Conservation (phyloP, 805 yeast species). For the Monosporozyma solicola region DNA sequence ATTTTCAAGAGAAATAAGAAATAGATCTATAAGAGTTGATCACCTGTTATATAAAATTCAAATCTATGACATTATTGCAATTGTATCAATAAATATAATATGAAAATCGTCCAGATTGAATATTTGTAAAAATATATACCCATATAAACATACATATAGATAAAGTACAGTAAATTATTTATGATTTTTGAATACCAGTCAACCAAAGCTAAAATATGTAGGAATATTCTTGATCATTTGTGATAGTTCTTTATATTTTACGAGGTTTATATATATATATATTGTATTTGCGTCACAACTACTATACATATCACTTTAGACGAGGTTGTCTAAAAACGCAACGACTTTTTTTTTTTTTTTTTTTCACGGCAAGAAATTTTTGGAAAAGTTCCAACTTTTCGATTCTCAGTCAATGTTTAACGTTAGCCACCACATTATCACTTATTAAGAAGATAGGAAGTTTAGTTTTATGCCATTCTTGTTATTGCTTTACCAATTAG, state of each 20-base stretch:
- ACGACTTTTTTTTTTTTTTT: not conserved
- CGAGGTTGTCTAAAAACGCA: not conserved
- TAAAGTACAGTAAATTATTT: not conserved
- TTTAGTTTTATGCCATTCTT: not conserved
- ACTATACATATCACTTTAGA: not conserved
- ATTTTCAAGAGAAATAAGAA: conserved; percentile 20
- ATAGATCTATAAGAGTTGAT: not conserved
- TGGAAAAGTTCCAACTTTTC: not conserved
- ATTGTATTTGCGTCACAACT: not conserved
- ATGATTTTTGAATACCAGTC: too few relatives aligned
- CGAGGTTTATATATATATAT: not conserved
- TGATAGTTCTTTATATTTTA: not conserved
- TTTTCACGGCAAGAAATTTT: not conserved
- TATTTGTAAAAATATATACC: not conserved
- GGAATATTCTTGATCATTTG: not conserved
- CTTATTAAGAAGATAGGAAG: not conserved
- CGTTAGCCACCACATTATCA: not conserved
- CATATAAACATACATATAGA: not conserved
- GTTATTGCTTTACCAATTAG: not conserved
- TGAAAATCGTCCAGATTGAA: not conserved
- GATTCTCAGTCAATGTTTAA: not conserved
- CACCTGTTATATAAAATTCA: not conserved
- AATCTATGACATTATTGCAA: not conserved
- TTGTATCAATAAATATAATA: not conserved
- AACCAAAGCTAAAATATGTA: too few relatives aligned